Percentiles rank a stretch among this genome's conserved stretches.
Conservation (phyloP, 1,139 yeast species). For the Candida glucosophila region DNA sequence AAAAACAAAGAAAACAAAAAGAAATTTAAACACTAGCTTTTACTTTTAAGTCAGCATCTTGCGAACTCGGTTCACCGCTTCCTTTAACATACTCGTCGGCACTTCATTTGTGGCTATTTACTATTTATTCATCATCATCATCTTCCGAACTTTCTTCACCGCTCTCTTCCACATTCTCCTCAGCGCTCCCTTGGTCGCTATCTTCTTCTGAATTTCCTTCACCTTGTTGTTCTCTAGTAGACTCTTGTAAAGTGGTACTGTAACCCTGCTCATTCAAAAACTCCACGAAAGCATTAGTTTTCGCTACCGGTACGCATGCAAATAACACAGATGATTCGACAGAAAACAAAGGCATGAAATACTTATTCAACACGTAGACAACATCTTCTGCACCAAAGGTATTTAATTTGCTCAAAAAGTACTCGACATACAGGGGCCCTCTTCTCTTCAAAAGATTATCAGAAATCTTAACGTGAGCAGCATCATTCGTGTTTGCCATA, state of each 20-base stretch:
- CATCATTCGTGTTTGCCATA: constrained; percentile 51
- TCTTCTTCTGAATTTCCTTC: constrained; percentile 13
- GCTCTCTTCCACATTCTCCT: constrained; percentile 4
- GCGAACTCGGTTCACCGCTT: too few species aligned
- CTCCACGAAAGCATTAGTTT: constrained; percentile 36
- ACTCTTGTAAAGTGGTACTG: constrained; percentile 19
- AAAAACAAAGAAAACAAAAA: too few species aligned
- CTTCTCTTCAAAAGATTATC: constrained; percentile 62
- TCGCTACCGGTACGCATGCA: constrained; percentile 66
- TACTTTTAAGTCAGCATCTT: too few species aligned
- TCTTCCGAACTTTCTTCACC: constrained; percentile 6
- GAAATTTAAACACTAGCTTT: too few species aligned
- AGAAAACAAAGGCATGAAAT: constrained; percentile 56
- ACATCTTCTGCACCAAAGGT: constrained; percentile 52
- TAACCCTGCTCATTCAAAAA: constrained; percentile 54
- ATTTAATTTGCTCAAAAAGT: constrained; percentile 41
- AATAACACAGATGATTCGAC: constrained; percentile 50
- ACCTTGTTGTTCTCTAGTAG: constrained; percentile 45
- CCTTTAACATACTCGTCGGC: too few species aligned
- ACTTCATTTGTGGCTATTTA: background rate
- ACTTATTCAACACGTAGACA: constrained; percentile 44
- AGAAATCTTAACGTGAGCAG: constrained; percentile 58
- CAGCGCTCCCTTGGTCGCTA: constrained; percentile 10
- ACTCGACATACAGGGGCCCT: constrained; percentile 53
- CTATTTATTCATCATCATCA: constrained; percentile 1